Evolutionary conservation across 768 basidiomycete genomes (phyloP).

Genomic region (Mycena epipterygia): DNA sequence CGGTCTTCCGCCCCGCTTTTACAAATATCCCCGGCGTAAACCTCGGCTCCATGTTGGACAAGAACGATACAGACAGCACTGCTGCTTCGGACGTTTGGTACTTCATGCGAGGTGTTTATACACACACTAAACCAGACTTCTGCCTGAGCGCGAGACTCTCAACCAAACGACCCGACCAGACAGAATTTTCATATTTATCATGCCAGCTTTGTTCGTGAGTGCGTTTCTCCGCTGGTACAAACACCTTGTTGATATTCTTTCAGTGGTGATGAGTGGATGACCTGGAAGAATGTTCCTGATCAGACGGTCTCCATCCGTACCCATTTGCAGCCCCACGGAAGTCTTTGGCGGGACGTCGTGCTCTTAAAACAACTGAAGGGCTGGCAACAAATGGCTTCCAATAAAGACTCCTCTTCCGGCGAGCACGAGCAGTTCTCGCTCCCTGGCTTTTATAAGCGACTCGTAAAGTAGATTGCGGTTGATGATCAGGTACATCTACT

Average conservation of each 20-base stretch:
- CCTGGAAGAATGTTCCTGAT: slow-evolving; percentile 36
- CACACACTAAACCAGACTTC: background rate
- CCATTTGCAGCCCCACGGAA: slow-evolving; percentile 27
- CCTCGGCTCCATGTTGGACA: slow-evolving; percentile 8
- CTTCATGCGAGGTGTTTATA: background rate
- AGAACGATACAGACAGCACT: background rate
- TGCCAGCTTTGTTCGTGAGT: slow-evolving; percentile 19
- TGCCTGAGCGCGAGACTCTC: background rate
- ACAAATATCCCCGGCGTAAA: background rate
- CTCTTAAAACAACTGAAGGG: slow-evolving; percentile 31
- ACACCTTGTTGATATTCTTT: too few species aligned
- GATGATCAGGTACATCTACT: slow-evolving; percentile 40
- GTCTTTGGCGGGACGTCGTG: slow-evolving; percentile 26
- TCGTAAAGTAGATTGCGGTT: slow-evolving; percentile 41
- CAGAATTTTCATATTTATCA: background rate
- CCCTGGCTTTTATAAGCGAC: slow-evolving; percentile 34
- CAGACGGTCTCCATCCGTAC: slow-evolving; percentile 30
- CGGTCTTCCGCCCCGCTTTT: background rate
- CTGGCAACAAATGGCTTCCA: slow-evolving; percentile 1
- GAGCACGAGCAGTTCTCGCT: slow-evolving; percentile 30
- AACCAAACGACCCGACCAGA: background rate
- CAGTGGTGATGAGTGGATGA: slow-evolving; percentile 13
- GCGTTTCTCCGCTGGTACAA: background rate
- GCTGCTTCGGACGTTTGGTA: slow-evolving; percentile 17
- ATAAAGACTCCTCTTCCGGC: background rate